A percentile compares a stretch with the other conserved stretches of the same genome.
phyloP scores from a whole-genome alignment of 805 yeast genomes.

The Metschnikowia shivogae region DNA sequence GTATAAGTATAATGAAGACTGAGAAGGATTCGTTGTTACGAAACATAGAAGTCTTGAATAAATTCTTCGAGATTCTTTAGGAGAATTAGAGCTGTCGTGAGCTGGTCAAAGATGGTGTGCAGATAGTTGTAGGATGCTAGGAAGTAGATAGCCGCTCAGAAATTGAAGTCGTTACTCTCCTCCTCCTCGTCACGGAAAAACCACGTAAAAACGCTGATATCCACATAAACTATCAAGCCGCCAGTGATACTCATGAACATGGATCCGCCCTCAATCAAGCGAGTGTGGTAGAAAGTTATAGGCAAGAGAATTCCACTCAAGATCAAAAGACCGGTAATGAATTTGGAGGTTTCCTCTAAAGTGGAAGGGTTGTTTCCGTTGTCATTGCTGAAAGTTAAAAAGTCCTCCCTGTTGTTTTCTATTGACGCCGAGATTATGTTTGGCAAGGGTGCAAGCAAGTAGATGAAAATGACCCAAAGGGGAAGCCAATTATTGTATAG shows the following conservation, averaged over 20 bases:
- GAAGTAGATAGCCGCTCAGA: conserved; percentile 14
- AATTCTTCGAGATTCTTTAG: no score
- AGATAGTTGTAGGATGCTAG: no score
- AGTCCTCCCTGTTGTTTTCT: conserved; percentile 39
- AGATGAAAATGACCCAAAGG: conserved; percentile 39
- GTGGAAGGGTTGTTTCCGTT: conserved; percentile 35
- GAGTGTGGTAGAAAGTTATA: conserved; percentile 35
- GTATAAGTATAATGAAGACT: no score
- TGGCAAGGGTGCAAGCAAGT: conserved; percentile 43
- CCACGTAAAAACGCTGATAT: conserved; percentile 43
- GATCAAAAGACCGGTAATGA: conserved; percentile 36
- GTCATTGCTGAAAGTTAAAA: conserved; percentile 41
- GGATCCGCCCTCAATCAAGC: conserved; percentile 35
- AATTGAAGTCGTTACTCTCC: conserved; percentile 43
- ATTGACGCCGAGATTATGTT: conserved; percentile 36
- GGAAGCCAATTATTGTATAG: conserved; percentile 37
- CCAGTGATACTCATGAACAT: conserved; percentile 42
- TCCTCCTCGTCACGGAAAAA: conserved; percentile 44
- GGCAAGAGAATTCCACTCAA: conserved; percentile 46
- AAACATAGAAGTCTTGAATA: no score
- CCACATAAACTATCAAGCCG: conserved; percentile 42
- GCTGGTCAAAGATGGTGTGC: no score
- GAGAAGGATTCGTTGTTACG: no score
- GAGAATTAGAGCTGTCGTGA: no score
- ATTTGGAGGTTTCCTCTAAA: conserved; percentile 37